Conservation (phyloP, 2,329 filamentous ascomycete genomes). For the Fusarium paranaense region DNA sequence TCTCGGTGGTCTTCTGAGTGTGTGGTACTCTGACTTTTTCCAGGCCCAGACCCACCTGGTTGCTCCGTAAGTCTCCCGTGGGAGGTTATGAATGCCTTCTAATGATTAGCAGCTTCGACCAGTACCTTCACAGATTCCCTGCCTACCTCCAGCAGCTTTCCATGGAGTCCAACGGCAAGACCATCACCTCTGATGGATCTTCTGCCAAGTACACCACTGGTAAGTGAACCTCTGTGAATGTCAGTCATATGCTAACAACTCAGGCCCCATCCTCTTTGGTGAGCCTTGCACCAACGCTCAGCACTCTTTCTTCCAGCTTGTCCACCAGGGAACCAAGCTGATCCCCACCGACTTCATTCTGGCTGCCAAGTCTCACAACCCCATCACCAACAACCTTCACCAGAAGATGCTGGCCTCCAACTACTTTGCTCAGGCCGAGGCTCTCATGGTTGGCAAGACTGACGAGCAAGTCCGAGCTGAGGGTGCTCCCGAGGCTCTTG, state of each 20-base stretch:
- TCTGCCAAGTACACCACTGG: constrained; percentile 97
- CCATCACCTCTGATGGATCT: constrained; percentile 87
- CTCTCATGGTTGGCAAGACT: constrained; percentile 91
- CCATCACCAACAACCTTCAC: constrained; percentile 90
- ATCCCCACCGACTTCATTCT: constrained; percentile 99
- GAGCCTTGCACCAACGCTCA: constrained; percentile 99
- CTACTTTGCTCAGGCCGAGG: constrained; percentile 90
- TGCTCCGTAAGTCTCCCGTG: constrained; percentile 76
- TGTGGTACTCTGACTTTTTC: constrained; percentile 99
- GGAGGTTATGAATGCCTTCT: neutral
- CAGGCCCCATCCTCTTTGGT: constrained; percentile 89
- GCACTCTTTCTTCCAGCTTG: constrained; percentile 99
- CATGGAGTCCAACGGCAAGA: constrained; percentile 99
- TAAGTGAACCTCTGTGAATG: constrained; percentile 37
- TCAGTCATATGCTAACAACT: constrained; percentile 30
- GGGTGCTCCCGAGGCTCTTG: constrained; percentile 77
- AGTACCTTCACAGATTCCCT: constrained; percentile 98
- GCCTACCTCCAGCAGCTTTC: constrained; percentile 99
- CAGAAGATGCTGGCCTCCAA: constrained; percentile 96
- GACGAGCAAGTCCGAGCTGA: constrained; percentile 83
- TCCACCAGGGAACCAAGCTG: constrained; percentile 99
- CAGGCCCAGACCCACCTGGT: constrained; percentile 98
- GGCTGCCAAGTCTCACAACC: constrained; percentile 96
- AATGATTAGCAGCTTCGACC: constrained; percentile 78
- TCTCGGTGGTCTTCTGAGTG: constrained; percentile 90